These are phyloP conservation scores for Phellopilus nigrolimitatus DNA, from an alignment of 1,284 basidiomycete genomes.

Conservation along the genomic window DNA sequence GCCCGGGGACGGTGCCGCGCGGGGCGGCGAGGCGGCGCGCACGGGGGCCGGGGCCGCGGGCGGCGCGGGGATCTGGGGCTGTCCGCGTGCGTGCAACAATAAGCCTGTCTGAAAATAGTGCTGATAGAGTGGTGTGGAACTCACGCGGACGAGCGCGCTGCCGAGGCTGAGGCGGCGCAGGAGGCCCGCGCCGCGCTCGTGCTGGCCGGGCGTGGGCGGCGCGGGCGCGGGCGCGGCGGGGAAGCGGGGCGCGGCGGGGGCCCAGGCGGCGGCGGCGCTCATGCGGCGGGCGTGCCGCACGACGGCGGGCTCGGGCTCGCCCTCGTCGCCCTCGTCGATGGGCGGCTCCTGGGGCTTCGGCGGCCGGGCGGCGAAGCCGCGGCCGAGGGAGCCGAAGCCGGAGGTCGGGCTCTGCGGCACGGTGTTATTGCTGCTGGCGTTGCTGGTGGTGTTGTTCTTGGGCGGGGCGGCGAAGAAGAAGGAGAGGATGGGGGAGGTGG, in stretches of 20 bases:
- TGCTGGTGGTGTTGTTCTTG: slow-evolving; percentile 31
- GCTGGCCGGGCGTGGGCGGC: slow-evolving; percentile 20
- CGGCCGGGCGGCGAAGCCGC: slow-evolving; percentile 6
- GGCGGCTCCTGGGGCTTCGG: slow-evolving; percentile 7
- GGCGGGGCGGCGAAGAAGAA: slow-evolving; percentile 64
- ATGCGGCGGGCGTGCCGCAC: slow-evolving; percentile 30
- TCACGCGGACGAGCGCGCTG: slow-evolving; percentile 51
- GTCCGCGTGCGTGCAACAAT: neutral
- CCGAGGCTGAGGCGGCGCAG: slow-evolving; percentile 69
- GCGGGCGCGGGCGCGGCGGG: slow-evolving; percentile 23
- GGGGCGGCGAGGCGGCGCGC: slow-evolving; percentile 8
- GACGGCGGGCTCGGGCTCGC: slow-evolving; percentile 26
- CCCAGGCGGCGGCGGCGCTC: slow-evolving; percentile 41
- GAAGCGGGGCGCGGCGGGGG: slow-evolving; percentile 47
- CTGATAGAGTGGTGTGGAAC: slow-evolving; percentile 28
- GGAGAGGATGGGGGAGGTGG: slow-evolving; percentile 62
- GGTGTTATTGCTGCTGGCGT: too few relatives aligned
- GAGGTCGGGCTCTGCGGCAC: slow-evolving; percentile 46
- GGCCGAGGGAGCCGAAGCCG: slow-evolving; percentile 13
- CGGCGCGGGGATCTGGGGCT: slow-evolving; percentile 13
- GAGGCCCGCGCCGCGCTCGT: slow-evolving; percentile 61
- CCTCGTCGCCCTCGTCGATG: slow-evolving; percentile 33
- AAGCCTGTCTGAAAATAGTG: slow-evolving; percentile 15
- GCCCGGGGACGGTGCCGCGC: slow-evolving; percentile 22
- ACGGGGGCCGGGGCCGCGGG: slow-evolving; percentile 25